phyloP scores from a whole-genome alignment of 805 yeast genomes.

The Candida ipomoeae region DNA sequence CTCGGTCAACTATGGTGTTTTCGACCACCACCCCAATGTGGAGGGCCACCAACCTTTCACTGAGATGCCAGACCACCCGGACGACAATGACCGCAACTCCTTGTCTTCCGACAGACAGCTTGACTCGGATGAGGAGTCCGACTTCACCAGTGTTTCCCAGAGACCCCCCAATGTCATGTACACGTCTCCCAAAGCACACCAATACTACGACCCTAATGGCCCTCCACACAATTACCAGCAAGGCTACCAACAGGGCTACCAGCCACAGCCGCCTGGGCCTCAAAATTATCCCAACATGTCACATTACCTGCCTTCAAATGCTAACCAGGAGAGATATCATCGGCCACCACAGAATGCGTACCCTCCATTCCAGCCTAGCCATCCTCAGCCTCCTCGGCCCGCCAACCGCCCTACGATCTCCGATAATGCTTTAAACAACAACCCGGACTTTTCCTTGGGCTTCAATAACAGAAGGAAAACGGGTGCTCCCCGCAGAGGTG shows the following conservation, averaged over 20 bases:
- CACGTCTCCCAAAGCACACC: constrained; percentile 8
- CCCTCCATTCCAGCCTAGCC: constrained; percentile 5
- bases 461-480: constrained; percentile 16
- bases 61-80: constrained; percentile 28
- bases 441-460: constrained; percentile 40
- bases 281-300: constrained; percentile 6
- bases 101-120: constrained; percentile 8
- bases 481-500: constrained; percentile 3
- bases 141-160: constrained; percentile 76
- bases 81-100: constrained; percentile 9
- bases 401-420: constrained; percentile 30
- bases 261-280: neutral
- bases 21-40: constrained; percentile 43
- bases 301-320: constrained; percentile 8
- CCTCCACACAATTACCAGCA: constrained; percentile 1
- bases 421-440: constrained; percentile 34
- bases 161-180: constrained; percentile 59
- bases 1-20: constrained; percentile 28
- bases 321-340: neutral
- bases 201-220: neutral
- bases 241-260: constrained; percentile 5
- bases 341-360: constrained; percentile 4
- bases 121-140: constrained; percentile 49
- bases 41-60: constrained; percentile 46
- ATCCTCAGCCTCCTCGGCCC: constrained; percentile 16